Base-by-base conservation (phyloP, 2,329 filamentous ascomycete genomes). In the Nemania sp. region DNA sequence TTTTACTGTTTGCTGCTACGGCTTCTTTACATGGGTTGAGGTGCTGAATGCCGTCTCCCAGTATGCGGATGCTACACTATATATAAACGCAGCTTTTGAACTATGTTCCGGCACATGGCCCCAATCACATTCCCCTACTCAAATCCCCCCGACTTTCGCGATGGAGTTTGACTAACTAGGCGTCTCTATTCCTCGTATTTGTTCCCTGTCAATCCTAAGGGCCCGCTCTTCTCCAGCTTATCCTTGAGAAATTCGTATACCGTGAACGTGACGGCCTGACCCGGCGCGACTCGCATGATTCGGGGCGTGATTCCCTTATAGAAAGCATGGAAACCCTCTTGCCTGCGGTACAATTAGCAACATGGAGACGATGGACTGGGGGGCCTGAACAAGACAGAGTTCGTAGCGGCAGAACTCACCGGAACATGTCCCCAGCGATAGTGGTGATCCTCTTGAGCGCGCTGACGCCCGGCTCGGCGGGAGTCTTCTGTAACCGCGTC, bases 251-350 rank as follows among this genome's bases (percentile, higher is more conserved):
- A 92, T 76, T 93, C 90, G 75, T 93, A 93, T 67, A 93, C 90
- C 77, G 86, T 89, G 62, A 89, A 89, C 3, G 87, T 89, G 56
- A 89, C 87, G 60, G 87, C 95, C 81, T 99, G 95, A 48, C 95
- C 95, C 7, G 95, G 95, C 25, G 95, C 95, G 55, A 99, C 95
- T 72, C 95, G 87, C 92, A 98, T 98, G 69, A 99, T 90, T 70
- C 95, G 87, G 6, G 95, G 95, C 48, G 95, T 99, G 78, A 99
- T 99, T 71, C 95, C 95, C 84, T 98, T 98, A 83, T 99, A 99
- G 79, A 99, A 99, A 49, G 95, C 95, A 71, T 92, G 88, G 68
- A 94, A 82, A 37, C 95, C 95, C 79, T 99, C 95, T 80, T 96
- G 91, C 72, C 90, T 91, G 74, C 29, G n/a, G 43, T 17, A 15